These are phyloP conservation scores for Akanthomyces uredinophilus DNA, from an alignment of 2,329 filamentous ascomycete species.

Conservation along the genomic window DNA sequence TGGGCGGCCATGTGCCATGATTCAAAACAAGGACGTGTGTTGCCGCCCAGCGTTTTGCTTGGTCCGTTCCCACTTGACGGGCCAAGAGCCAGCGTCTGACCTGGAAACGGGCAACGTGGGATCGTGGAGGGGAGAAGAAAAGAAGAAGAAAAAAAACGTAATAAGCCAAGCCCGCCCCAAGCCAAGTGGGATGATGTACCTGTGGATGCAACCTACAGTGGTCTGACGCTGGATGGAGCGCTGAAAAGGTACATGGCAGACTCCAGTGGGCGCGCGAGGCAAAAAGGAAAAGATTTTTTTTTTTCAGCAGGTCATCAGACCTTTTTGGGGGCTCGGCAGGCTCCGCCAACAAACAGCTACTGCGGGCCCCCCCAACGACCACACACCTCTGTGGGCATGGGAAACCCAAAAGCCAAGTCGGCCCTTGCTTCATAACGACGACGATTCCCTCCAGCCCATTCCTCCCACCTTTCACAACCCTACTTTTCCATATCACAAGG, in stretches of 20 bases:
- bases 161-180: not conserved
- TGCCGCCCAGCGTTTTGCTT: not conserved
- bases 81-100: not conserved
- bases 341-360: conserved; percentile 10
- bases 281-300: not conserved
- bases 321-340: not conserved
- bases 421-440: conserved; percentile 1
- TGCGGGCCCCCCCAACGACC: conserved; percentile 4
- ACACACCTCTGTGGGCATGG: no score
- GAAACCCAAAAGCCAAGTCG: not conserved
- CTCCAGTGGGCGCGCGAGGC: not conserved
- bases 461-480: not conserved
- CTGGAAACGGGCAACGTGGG: conserved; percentile 6
- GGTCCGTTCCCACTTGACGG: not conserved
- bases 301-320: conserved; percentile 1
- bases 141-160: not conserved
- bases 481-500: not conserved
- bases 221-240: not conserved
- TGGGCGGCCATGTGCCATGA: not conserved
- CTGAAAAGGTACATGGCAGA: not conserved
- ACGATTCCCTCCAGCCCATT: not conserved
- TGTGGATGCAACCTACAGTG: conserved; percentile 1
- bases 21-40: not conserved
- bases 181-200: not conserved
- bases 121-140: not conserved